These are phyloP conservation scores for Euphorbia tirucalli DNA, from an alignment of 345 rosid genomes.

Conservation along the genomic window DNA sequence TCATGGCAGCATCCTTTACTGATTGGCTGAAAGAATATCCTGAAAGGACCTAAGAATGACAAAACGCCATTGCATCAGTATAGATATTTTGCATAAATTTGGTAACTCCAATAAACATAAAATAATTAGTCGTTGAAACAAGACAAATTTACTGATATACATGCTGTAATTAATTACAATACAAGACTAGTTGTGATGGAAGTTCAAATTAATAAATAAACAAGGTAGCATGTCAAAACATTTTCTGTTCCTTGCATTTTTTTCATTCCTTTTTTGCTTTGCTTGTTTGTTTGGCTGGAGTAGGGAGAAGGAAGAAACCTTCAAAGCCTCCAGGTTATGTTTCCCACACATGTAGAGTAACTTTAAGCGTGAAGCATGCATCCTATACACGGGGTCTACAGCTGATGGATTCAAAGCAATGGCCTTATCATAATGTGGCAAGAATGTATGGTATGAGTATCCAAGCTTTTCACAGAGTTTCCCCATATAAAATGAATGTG, in stretches of 20 bases:
- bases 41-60: constrained; percentile 54
- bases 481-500: constrained; percentile 95
- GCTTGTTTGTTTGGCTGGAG: neutral
- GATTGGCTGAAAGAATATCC: constrained; percentile 58
- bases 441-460: constrained; percentile 54
- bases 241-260: neutral
- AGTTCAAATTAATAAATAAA: neutral
- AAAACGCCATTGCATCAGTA: constrained; percentile 10
- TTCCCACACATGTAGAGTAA: constrained; percentile 65
- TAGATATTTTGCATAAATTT: neutral
- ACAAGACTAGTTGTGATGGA: neutral
- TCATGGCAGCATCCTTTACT: constrained; percentile 52
- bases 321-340: constrained; percentile 61
- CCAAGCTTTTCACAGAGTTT: constrained; percentile 93
- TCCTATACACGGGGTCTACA: constrained; percentile 91
- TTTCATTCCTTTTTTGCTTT: neutral
- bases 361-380: constrained; percentile 95
- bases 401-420: constrained; percentile 76
- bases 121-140: constrained; percentile 1
- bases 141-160: neutral
- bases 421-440: constrained; percentile 75
- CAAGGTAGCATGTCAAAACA: neutral
- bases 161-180: neutral
- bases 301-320: constrained; percentile 45
- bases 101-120: constrained; percentile 8